Base-by-base conservation (phyloP, 345 rosid genomes). In the Eucalyptus urophylla region DNA sequence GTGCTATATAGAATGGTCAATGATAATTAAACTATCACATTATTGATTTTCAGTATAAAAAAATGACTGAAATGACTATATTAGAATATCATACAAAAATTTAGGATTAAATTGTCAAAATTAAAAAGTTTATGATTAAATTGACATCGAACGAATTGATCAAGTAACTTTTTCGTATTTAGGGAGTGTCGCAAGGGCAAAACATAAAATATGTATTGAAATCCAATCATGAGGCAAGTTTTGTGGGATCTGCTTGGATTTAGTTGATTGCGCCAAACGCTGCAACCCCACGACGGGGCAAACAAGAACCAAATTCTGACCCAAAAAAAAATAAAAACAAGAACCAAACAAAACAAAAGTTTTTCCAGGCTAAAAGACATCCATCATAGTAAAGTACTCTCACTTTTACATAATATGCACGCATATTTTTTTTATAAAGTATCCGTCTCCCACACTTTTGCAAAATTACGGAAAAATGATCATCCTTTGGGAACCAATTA, bases 51-150 rank as follows among this genome's bases (percentile, higher is more conserved):
- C 2, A 33, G 6, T 0, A n/a, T n/a, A n/a, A 1, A 67, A 67
- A 67, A 67, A 65, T n/a, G 21, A n/a, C 1, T 5, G 11, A 14
- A 67, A 67, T 0, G 2, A n/a, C 22, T n/a, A 2, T 15, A 65
- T 67, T 31, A 8, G 8, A 67, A 67, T n/a, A 13, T 14, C 11
- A 3, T 6, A 0, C 21, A 31, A 8, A 67, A 3, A 31, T 15
- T 15, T 31, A 31, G 4, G 9, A 15, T 0, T 15, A 31, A n/a
- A 14, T 65, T n/a, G 5, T 8, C 9, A 7, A 65, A 65, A 31
- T 67, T 67, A 9, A 67, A 67, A 31, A 8, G 0, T n/a, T 67
- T 62, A 29, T 13, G 7, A 27, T 15, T 62, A 14, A 62, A 29
- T 62, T 14, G 27, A 1, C 4, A 53, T 53, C 24, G n/a, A n/a